A percentile compares a stretch with the other conserved stretches of the same genome.
Conservation (phyloP, 1,284 basidiomycete genomes). For the Moesziomyces sp. region DNA sequence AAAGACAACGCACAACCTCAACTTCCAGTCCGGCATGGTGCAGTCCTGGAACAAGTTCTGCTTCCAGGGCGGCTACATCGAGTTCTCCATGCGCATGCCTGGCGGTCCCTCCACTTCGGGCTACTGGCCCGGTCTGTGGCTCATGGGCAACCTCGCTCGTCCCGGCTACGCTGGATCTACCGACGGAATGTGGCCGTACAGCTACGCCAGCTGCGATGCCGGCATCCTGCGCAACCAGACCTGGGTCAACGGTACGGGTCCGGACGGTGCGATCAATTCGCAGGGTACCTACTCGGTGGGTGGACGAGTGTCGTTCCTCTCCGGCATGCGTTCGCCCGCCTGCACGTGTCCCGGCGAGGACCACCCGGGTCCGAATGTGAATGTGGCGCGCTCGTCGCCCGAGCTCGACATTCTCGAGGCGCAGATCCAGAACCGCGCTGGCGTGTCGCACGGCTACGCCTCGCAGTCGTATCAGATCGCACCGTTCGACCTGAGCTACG, state of each 20-base stretch:
- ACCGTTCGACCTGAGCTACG: slow-evolving; percentile 62
- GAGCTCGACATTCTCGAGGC: slow-evolving; percentile 68
- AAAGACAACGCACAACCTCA: slow-evolving; percentile 52
- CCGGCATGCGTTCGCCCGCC: slow-evolving; percentile 41
- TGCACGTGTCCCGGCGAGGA: slow-evolving; percentile 64
- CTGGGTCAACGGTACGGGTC: slow-evolving; percentile 51
- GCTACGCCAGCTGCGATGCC: slow-evolving; percentile 66
- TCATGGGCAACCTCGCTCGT: slow-evolving; percentile 64
- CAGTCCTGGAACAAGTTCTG: slow-evolving; percentile 66
- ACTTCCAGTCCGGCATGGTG: slow-evolving; percentile 63
- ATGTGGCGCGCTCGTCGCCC: slow-evolving; percentile 65
- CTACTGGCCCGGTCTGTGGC: slow-evolving; percentile 70
- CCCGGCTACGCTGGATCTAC: slow-evolving; percentile 66
- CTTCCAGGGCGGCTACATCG: slow-evolving; percentile 67
- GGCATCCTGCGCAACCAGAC: slow-evolving; percentile 63
- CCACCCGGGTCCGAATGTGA: slow-evolving; percentile 60
- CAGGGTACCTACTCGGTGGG: slow-evolving; percentile 30
- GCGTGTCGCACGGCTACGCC: slow-evolving; percentile 49
- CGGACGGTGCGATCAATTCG: slow-evolving; percentile 45
- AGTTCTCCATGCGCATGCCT: slow-evolving; percentile 59
- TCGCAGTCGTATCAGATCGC: slow-evolving; percentile 67
- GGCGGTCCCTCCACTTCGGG: slow-evolving; percentile 65
- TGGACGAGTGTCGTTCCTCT: slow-evolving; percentile 37
- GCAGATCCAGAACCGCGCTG: slow-evolving; percentile 71
- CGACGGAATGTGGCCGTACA: slow-evolving; percentile 68